These are phyloP conservation scores for Boletus insuetus DNA, from an alignment of 768 basidiomycete species.

Conservation along the genomic window DNA sequence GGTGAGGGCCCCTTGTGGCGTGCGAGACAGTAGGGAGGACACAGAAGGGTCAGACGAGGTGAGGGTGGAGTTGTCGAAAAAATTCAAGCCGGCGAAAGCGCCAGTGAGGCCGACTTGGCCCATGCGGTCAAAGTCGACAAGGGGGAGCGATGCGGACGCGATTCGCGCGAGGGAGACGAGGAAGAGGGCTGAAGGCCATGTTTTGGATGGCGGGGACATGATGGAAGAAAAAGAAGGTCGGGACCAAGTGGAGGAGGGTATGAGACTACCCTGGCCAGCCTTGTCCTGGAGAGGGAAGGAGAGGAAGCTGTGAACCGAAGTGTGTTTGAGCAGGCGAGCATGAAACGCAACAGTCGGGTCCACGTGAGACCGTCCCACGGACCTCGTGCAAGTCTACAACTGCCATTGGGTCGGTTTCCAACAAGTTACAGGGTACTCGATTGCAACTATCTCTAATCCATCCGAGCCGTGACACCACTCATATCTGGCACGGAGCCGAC, in stretches of 20 bases:
- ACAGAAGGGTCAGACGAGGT: slow-evolving; percentile 66
- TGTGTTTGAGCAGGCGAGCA: neutral
- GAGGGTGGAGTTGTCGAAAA: slow-evolving; percentile 59
- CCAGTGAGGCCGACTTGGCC: slow-evolving; percentile 88
- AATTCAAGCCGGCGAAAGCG: slow-evolving; percentile 81
- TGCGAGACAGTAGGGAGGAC: slow-evolving; percentile 68
- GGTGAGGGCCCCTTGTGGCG: slow-evolving; percentile 61
- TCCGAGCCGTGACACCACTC: slow-evolving; percentile 28
- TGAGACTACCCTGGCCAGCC: slow-evolving; percentile 7
- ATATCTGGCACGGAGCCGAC: slow-evolving; percentile 49
- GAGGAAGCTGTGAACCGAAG: neutral
- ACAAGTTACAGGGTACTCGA: neutral
- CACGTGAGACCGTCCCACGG: slow-evolving; percentile 26
- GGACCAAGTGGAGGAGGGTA: slow-evolving; percentile 5
- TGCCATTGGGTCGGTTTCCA: slow-evolving; percentile 1
- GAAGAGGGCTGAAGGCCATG: slow-evolving; percentile 28
- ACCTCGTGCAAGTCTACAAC: neutral
- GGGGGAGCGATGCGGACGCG: slow-evolving; percentile 44
- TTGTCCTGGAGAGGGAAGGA: neutral
- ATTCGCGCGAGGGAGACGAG: slow-evolving; percentile 14
- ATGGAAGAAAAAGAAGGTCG: slow-evolving; percentile 2
- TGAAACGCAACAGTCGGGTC: slow-evolving; percentile 11
- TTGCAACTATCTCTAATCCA: neutral
- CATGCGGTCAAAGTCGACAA: slow-evolving; percentile 78
- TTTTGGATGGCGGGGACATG: slow-evolving; percentile 6